Evolutionary conservation across 164 flowering plant genomes (phyloP), one percentile per base, ranked within the genome.

Genomic region (Hamamelis virginiana): DNA sequence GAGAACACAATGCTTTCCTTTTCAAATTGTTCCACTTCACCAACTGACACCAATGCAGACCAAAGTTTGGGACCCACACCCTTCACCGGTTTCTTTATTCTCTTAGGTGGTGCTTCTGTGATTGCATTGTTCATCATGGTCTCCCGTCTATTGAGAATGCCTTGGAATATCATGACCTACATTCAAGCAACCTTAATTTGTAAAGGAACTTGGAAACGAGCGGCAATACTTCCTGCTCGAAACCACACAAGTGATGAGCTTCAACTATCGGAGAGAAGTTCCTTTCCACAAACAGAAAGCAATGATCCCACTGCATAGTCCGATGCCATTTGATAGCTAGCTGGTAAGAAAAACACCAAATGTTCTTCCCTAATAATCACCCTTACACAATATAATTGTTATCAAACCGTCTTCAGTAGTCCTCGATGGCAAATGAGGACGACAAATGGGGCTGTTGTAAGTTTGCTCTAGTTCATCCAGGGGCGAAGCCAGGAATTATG

Each of bases 1-100:
- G 70, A 67, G 62, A 27, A 26, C 33, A 41, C 58, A 9, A 10
- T 57, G 53, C 59, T 66, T 1, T 66, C 59, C 1, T 51, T 13
- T 33, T 33, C 6, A 2, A 33, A 33, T 33, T 33, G 41, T 6
- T 33, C 41, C 6, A 2, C 6, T 33, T 33, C 41, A 33, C 41
- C 41, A 33, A 33, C 41, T 33, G 41, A 33, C 4, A 33, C 41
- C 41, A 33, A 33, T 33, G 41, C 41, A 33, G 41, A 33, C 41
- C 41, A 33, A 33, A 33, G 41, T 33, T 52, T 65, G 50, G 68
- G 68, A 3, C 68, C 68, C 1, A 26, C 13, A 18, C 58, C 56
- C 22, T 64, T 48, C n/a, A 4, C 8, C 1, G 44, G 67, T n/a
- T 13, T 48, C 15, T 26, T 64, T 47, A 8, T 48, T 0, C 25